These are phyloP conservation scores for Hansenula anomala DNA, from an alignment of 1,139 yeast genomes.

Conservation along the genomic window DNA sequence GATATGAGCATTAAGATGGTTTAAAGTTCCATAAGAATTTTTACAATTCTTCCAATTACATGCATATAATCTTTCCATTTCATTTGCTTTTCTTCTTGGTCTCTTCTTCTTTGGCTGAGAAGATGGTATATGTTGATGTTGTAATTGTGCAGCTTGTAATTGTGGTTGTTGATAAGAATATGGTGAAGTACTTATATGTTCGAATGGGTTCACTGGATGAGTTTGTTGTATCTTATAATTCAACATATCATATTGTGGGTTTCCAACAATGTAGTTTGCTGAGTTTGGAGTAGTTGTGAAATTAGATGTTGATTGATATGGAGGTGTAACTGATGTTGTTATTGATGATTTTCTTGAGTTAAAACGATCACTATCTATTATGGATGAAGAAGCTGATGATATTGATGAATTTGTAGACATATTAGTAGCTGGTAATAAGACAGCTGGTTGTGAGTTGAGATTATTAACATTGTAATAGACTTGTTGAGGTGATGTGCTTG, in stretches of 20 bases:
- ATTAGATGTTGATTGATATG: not conserved
- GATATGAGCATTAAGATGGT: constrained; percentile 75
- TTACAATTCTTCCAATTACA: constrained; percentile 59
- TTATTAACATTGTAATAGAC: too few species aligned
- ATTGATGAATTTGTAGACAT: not conserved
- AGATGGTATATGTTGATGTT: not conserved
- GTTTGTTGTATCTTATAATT: not conserved
- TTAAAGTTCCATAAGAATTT: constrained; percentile 72
- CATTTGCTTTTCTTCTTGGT: constrained; percentile 54
- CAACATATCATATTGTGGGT: not conserved
- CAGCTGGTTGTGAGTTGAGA: not conserved
- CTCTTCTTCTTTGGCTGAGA: constrained; percentile 38
- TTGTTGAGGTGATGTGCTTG: not conserved
- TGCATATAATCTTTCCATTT: constrained; percentile 56
- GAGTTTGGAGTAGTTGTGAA: not conserved
- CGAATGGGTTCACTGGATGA: not conserved
- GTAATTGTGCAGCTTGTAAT: constrained; percentile 1
- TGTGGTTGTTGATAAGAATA: not conserved
- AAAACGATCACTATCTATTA: not conserved
- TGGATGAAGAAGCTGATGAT: constrained; percentile 1
- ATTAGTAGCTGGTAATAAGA: not conserved
- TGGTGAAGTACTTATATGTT: not conserved
- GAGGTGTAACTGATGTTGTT: not conserved
- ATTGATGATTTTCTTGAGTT: constrained; percentile 1
- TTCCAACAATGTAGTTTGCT: not conserved